phyloP scores from a whole-genome alignment of 1,284 basidiomycete genomes.

The Xanthoconium separans region DNA sequence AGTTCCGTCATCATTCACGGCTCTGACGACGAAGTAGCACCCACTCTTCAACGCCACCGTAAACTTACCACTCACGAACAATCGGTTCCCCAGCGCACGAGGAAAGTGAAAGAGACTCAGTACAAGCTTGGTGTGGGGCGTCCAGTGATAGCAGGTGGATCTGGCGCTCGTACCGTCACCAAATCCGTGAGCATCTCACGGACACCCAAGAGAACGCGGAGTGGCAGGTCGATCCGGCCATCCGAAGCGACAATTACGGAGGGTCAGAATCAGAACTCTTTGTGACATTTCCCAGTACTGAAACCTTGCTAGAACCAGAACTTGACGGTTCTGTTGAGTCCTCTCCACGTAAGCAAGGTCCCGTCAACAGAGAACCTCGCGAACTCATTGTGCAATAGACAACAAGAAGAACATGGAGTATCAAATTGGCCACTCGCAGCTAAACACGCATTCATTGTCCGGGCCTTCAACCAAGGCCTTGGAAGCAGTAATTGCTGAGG shows the following conservation, averaged over 20 bases:
- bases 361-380: background rate
- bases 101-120: slow-evolving; percentile 71
- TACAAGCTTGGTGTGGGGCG: slow-evolving; percentile 69
- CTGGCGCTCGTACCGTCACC: slow-evolving; percentile 61
- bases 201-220: slow-evolving; percentile 45
- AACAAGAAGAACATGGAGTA: slow-evolving; percentile 3
- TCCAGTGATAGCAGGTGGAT: slow-evolving; percentile 60
- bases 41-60: slow-evolving; percentile 13
- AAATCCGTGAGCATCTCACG: slow-evolving; percentile 52
- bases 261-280: slow-evolving; percentile 37
- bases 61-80: slow-evolving; percentile 26
- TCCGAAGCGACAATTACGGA: slow-evolving; percentile 58
- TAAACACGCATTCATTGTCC: slow-evolving; percentile 8
- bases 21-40: slow-evolving; percentile 48
- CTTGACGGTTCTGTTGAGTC: slow-evolving; percentile 20
- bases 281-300: slow-evolving; percentile 6
- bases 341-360: slow-evolving; percentile 16
- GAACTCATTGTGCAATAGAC: slow-evolving; percentile 4
- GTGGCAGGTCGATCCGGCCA: slow-evolving; percentile 49
- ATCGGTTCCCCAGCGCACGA: slow-evolving; percentile 41
- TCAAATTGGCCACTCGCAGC: slow-evolving; percentile 8
- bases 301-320: slow-evolving; percentile 34
- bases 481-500: slow-evolving; percentile 37
- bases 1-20: slow-evolving; percentile 51
- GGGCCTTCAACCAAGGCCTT: slow-evolving; percentile 19